A percentile compares a stretch with the other conserved stretches of the same genome.
These are phyloP conservation scores for Prunus dulcis DNA, from an alignment of 306 rosid species.

Conservation along the genomic window DNA sequence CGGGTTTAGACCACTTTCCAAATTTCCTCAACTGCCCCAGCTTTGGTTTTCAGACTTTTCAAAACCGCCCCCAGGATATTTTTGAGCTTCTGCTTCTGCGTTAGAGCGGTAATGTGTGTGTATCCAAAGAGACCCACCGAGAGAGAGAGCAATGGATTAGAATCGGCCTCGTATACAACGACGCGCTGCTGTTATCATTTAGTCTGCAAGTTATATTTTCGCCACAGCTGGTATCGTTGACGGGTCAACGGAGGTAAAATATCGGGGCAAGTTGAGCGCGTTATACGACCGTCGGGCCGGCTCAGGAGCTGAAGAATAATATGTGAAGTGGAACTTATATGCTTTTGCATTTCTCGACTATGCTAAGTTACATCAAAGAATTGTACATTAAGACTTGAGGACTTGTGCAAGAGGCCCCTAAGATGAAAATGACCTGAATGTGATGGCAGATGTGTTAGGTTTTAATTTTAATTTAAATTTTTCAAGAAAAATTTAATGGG, in stretches of 20 bases:
- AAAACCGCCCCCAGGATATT: not conserved
- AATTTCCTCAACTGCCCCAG: not conserved
- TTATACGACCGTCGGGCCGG: not conserved
- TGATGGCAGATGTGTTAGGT: no score
- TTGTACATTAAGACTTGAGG: not conserved
- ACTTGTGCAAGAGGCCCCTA: not conserved
- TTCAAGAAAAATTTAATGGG: no score
- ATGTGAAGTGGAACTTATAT: not conserved
- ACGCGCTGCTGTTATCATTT: not conserved
- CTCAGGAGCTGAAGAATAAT: not conserved
- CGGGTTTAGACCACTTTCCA: not conserved
- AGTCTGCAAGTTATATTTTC: not conserved
- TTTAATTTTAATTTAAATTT: no score
- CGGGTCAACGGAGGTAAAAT: not conserved
- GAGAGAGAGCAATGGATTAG: not conserved
- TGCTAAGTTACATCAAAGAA: not conserved
- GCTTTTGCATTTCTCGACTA: no score
- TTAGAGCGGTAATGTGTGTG: not conserved
- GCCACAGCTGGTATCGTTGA: not conserved
- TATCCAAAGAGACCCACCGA: not conserved
- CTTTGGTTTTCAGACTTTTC: not conserved
- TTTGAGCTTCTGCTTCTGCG: not conserved
- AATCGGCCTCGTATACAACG: not conserved
- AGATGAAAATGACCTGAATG: not conserved
- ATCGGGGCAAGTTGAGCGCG: not conserved